Evolutionary conservation across 208 protist species (phyloP), one percentile per base, ranked within the genome.

Genomic region (Wallacemonas sp.): DNA sequence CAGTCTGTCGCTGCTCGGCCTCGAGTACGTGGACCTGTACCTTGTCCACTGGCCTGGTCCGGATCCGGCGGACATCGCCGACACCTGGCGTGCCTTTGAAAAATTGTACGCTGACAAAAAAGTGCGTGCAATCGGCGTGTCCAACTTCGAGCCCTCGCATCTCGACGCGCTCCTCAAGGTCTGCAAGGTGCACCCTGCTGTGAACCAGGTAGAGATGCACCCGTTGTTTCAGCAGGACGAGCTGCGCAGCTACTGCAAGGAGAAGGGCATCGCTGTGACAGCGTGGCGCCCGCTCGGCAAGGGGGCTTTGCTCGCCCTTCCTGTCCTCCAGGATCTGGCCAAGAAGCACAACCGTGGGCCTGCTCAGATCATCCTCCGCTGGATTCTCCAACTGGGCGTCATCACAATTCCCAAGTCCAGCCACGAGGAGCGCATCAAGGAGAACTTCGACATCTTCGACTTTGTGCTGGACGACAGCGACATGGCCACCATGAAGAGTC

Each of bases 21-120:
- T 98, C 3, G 75, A 97, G 10, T 98, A 99, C 68, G 46, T 99
- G 6, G 97, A 99, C 70, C 72, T 98, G 21, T 99, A 97, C 65
- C 76, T 99, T 9, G 96, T 99, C 44, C 98, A 99, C 75, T 99
- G 92, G 89, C 97, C 97, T 8, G 78, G 82, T n/a, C 67, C 85
- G 4, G 60, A 48, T 26, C 70, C 75, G 44, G 32, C 70, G 29
- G 73, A 59, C 12, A 76, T 76, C 42, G 44, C 86, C 21, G 81
- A 87, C 13, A 85, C 81, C 34, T 92, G 85, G 82, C 71, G 67
- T 26, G 85, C 85, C 22, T 48, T 92, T 17, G 81, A 92, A 55
- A 85, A 87, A 29, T 65, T 87, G 29, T 81, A 89, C 38, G 63
- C 73, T 24, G 63, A 83, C 15, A 93, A 90, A 48, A 83, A 85